These are phyloP conservation scores for Trypanosoma grayi DNA, from an alignment of 208 protist genomes.

Conservation along the genomic window DNA sequence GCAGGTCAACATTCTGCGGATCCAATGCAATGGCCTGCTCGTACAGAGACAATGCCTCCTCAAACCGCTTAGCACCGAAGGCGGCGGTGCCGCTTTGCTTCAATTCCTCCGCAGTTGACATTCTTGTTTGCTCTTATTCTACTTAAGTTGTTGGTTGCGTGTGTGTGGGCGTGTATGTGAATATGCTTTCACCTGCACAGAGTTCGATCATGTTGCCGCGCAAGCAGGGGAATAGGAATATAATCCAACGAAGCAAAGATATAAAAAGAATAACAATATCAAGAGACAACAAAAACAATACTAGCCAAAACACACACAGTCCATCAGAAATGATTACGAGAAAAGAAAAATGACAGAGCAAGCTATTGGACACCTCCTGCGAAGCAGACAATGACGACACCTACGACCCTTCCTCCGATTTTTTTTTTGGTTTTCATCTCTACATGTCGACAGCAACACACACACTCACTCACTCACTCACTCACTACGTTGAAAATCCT, in stretches of 20 bases:
- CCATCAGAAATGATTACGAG: neutral
- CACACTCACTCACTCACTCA: neutral
- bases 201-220: too few relatives aligned
- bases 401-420: too few relatives aligned
- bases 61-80: conserved; percentile 69
- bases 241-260: conserved; percentile 2
- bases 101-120: conserved; percentile 48
- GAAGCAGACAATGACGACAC: too few relatives aligned
- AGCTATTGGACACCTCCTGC: neutral
- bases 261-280: conserved; percentile 5
- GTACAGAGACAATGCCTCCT: conserved; percentile 78
- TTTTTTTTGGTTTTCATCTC: too few relatives aligned
- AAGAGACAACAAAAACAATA: conserved; percentile 7
- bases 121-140: neutral
- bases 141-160: neutral
- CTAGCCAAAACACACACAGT: neutral
- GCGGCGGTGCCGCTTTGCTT: conserved; percentile 77
- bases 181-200: neutral
- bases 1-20: conserved; percentile 65
- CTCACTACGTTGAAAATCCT: conserved; percentile 11
- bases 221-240: too few relatives aligned
- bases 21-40: conserved; percentile 72
- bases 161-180: neutral
- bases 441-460: neutral
- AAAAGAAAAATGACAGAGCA: neutral